Evolutionary conservation across 495 filamentous ascomycete genomes (phyloP).

Genomic region (Aspergillus incahuasiensis): DNA sequence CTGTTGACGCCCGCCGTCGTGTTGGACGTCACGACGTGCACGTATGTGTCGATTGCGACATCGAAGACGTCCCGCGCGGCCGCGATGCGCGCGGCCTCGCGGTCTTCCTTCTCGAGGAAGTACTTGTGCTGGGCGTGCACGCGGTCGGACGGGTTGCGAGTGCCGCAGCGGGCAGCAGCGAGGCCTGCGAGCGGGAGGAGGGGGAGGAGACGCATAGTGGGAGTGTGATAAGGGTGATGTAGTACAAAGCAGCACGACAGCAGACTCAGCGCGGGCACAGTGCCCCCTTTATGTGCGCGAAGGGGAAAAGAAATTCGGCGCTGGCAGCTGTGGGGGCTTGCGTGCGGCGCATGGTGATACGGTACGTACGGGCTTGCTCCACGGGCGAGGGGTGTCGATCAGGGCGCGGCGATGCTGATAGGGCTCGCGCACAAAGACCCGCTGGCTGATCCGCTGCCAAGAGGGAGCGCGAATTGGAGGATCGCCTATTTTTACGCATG

Average conservation of each 20-base stretch:
- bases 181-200: slow-evolving; percentile 3
- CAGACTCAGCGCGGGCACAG: background rate
- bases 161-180: slow-evolving; percentile 5
- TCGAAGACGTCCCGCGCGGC: slow-evolving; percentile 2
- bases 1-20: background rate
- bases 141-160: background rate
- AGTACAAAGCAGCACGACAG: background rate
- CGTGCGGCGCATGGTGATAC: background rate
- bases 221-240: background rate
- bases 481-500: slow-evolving; percentile 1
- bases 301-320: background rate
- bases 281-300: background rate
- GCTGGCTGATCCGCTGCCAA: background rate
- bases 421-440: background rate
- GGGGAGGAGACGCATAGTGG: slow-evolving; percentile 1
- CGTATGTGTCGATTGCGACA: slow-evolving; percentile 6
- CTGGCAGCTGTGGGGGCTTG: no score
- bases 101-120: slow-evolving; percentile 2
- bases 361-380: background rate
- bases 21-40: slow-evolving; percentile 7
- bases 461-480: background rate
- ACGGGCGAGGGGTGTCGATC: background rate
- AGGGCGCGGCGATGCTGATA: background rate
- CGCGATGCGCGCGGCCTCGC: background rate
- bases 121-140: background rate